A percentile compares a stretch with the other conserved stretches of the same genome.
phyloP scores from a whole-genome alignment of 257 asterid species.

The Gentiana macrophylla region DNA sequence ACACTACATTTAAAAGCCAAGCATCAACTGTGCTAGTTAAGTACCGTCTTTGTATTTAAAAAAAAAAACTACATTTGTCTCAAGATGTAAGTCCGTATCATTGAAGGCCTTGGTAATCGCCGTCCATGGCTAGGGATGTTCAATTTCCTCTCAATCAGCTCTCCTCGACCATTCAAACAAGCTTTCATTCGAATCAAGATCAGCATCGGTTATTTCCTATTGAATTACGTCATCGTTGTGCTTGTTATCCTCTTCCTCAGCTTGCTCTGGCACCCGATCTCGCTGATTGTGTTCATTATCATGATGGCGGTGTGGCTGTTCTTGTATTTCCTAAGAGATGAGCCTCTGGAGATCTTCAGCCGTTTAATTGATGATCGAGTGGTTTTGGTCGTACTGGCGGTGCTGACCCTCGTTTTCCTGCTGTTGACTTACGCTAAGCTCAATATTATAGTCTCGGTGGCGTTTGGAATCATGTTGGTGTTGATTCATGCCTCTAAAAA shows the following conservation, averaged over 20 bases:
- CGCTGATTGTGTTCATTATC: conserved; percentile 25
- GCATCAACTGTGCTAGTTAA: not conserved
- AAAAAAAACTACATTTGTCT: too few relatives aligned
- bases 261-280: conserved; percentile 27
- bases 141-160: conserved; percentile 16
- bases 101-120: conserved; percentile 13
- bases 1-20: too few relatives aligned
- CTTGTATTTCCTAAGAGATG: conserved; percentile 30
- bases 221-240: conserved; percentile 26
- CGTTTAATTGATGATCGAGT: conserved; percentile 23
- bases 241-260: conserved; percentile 23
- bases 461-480: conserved; percentile 13
- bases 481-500: conserved; percentile 14
- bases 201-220: conserved; percentile 30
- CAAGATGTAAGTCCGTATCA: too few relatives aligned
- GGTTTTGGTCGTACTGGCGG: conserved; percentile 18
- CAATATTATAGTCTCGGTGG: conserved; percentile 17
- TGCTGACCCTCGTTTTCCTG: conserved; percentile 23
- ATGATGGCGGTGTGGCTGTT: conserved; percentile 23
- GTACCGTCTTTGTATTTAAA: not conserved
- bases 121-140: conserved; percentile 38
- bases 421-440: conserved; percentile 16
- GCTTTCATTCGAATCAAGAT: conserved; percentile 22
- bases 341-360: conserved; percentile 20
- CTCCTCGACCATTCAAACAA: conserved; percentile 19